Base-by-base conservation (phyloP, 129 eudicot species). In the Pulicaria dysenterica region DNA sequence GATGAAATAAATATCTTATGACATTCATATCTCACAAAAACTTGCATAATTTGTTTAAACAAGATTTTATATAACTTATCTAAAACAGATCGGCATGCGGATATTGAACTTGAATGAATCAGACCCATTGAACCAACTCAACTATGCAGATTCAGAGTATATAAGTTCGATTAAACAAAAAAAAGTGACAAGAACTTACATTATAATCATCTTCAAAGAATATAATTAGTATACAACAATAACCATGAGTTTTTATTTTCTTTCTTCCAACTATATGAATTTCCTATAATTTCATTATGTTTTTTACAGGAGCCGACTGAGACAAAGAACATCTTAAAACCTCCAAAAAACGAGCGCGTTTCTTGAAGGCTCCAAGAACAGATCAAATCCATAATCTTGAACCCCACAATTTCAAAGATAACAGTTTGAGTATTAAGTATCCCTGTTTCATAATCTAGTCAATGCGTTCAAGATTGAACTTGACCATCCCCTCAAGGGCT, bases 401-500 rank as follows among this genome's bases (percentile, higher is more conserved):
- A 47, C 64, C 65, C 67, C 63, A 10, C 36, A 68, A 61, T 71
- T 31, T 31, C 19, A 47, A 66, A 3, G 3, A 46, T 19, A 57
- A 6, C 38, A 5, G 43, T 14, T 67, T 64, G 15, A 45, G 71
- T 45, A 46, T 53, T 47, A 62, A 31, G 71, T 40, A 38, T 34
- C 31, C 31, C 31, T 2, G 2, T 55, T 62, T 37, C 67, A 43
- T 58, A 15, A 45, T 47, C 82, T 80, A 92, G 42, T 83, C 85
- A 41, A 92, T 89, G 55, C 98, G 79, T 31, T 92, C 92, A 1
- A 92, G 88, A 69, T 89, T 92, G 74, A 83, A 89, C 76, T 77
- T 80, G 64, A 92, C 98, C 91, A 92, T 83, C 10, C 83, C 85
- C 82, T 87, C 98, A 1, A 92, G 95, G 3, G 91, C 91, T 42